These are phyloP conservation scores for Phytophthora podocarpi DNA, from an alignment of 352 stramenopile species.

Conservation along the genomic window DNA sequence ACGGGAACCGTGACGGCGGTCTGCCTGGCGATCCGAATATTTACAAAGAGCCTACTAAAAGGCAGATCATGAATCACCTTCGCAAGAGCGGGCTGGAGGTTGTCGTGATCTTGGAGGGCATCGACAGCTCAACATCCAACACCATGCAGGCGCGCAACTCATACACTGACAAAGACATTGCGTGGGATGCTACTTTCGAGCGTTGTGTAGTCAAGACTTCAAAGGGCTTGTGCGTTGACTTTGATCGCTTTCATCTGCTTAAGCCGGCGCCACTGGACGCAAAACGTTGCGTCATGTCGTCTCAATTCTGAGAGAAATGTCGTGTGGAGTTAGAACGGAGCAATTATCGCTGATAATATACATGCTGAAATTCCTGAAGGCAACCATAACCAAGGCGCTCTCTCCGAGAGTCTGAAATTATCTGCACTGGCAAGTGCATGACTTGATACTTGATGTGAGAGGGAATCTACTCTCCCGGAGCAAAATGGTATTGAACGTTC, in stretches of 20 bases:
- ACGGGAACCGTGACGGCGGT: slow-evolving; percentile 78
- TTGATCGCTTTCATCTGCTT: slow-evolving; percentile 83
- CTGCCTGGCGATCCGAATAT: slow-evolving; percentile 24
- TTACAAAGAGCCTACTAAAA: slow-evolving; percentile 69
- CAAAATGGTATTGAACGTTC: too few relatives aligned
- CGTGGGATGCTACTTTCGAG: slow-evolving; percentile 80
- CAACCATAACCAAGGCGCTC: too few relatives aligned
- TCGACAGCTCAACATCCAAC: slow-evolving; percentile 86
- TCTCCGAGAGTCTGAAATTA: too few relatives aligned
- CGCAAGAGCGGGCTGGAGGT: slow-evolving; percentile 76
- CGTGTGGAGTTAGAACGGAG: too few relatives aligned
- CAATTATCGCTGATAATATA: too few relatives aligned
- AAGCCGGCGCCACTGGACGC: slow-evolving; percentile 67
- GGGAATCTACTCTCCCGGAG: too few relatives aligned
- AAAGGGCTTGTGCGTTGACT: slow-evolving; percentile 73
- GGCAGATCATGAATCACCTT: slow-evolving; percentile 77
- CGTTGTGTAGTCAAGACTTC: slow-evolving; percentile 69
- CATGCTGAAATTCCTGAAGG: too few relatives aligned
- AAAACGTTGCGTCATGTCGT: slow-evolving; percentile 45
- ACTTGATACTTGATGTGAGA: too few relatives aligned
- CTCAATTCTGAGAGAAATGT: slow-evolving; percentile 39
- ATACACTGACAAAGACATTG: slow-evolving; percentile 83
- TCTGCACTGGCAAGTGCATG: too few relatives aligned
- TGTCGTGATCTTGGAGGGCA: slow-evolving; percentile 82
- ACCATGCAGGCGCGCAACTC: slow-evolving; percentile 88